Evolutionary conservation across 306 rosid species (phyloP).

Genomic region (Betula pendula): DNA sequence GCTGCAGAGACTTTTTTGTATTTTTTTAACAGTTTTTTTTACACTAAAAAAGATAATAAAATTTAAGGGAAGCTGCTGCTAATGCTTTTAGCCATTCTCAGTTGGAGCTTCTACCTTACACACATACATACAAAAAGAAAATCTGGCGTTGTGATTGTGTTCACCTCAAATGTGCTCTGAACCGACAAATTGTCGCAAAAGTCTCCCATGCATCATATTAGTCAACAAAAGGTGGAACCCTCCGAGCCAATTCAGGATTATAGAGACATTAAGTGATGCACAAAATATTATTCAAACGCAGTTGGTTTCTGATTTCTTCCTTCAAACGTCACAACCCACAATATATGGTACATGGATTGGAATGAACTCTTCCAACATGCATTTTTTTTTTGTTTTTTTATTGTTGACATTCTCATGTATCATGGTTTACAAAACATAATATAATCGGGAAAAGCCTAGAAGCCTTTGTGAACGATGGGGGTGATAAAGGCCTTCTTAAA

Average conservation of each 20-base stretch:
- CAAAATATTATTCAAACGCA: background rate
- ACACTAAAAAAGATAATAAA: no score
- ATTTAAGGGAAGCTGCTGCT: no score
- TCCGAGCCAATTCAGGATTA: background rate
- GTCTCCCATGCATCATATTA: background rate
- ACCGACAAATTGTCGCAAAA: background rate
- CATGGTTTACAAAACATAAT: no score
- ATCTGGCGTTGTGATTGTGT: no score
- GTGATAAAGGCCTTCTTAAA: background rate
- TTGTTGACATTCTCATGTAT: background rate
- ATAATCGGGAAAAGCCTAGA: no score
- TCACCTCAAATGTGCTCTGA: no score
- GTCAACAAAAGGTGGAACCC: background rate
- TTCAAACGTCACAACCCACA: background rate
- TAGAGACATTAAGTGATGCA: background rate
- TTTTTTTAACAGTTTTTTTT: no score
- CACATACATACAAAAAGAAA: no score
- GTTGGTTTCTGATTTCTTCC: background rate
- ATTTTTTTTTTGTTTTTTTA: no score
- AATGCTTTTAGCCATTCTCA: no score
- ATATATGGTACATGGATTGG: background rate
- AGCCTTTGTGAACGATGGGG: background rate
- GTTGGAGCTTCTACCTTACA: no score
- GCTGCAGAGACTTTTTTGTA: no score
- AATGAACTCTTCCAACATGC: background rate